Evolutionary conservation across 2,329 filamentous ascomycete genomes (phyloP).

Genomic region (Diaporthe sp.): DNA sequence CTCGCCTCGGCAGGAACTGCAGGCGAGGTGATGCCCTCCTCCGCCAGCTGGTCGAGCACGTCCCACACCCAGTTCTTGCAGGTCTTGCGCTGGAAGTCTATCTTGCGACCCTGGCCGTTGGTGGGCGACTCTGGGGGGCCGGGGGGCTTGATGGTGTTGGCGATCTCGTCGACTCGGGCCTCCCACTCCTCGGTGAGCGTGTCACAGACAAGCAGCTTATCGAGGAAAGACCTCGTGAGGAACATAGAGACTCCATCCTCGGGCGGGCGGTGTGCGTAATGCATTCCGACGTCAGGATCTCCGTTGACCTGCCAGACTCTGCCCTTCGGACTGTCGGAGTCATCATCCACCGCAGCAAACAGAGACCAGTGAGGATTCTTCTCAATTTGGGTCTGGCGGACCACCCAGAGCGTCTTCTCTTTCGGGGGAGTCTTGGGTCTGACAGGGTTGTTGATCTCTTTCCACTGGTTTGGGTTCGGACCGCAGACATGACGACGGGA

Average conservation of each 20-base stretch:
- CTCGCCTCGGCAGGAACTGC: background rate
- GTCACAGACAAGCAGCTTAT: too few relatives aligned
- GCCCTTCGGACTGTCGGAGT: too few relatives aligned
- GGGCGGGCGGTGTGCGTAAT: background rate
- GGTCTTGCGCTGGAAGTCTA: background rate
- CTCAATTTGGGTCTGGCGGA: background rate
- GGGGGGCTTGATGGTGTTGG: background rate
- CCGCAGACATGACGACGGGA: too few relatives aligned
- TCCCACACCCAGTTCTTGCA: slow-evolving; percentile 8
- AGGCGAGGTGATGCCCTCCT: background rate
- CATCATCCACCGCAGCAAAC: too few relatives aligned
- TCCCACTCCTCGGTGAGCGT: background rate
- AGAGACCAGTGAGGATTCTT: background rate
- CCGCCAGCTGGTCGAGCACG: background rate
- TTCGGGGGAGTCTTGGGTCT: too few relatives aligned
- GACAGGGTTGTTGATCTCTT: too few relatives aligned
- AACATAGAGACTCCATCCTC: too few relatives aligned
- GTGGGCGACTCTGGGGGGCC: background rate
- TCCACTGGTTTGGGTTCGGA: too few relatives aligned
- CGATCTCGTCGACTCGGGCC: background rate
- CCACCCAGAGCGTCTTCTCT: too few relatives aligned
- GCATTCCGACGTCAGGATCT: background rate
- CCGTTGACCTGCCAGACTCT: background rate
- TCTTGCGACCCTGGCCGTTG: background rate
- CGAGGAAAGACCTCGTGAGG: too few relatives aligned